Conservation (phyloP, 1,139 yeast genomes). For the Lodderomyces beijingensis region DNA sequence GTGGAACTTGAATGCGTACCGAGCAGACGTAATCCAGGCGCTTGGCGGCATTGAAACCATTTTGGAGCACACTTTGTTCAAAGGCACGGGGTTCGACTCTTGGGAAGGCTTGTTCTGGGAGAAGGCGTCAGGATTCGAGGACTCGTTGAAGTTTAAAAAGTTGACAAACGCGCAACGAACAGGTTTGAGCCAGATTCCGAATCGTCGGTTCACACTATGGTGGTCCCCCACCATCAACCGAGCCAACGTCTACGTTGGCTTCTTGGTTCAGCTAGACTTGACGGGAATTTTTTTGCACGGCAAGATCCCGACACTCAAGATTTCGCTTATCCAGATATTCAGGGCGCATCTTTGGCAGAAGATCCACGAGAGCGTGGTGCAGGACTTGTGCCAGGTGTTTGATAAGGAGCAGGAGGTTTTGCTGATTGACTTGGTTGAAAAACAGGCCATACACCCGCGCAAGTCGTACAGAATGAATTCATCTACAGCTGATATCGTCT, state of each 20-base stretch:
- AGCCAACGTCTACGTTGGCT: constrained; percentile 97
- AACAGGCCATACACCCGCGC: constrained; percentile 93
- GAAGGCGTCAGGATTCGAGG: constrained; percentile 94
- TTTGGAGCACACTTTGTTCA: constrained; percentile 88
- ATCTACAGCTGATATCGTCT: constrained; percentile 85
- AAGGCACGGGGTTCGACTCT: constrained; percentile 95
- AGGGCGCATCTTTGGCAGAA: constrained; percentile 99
- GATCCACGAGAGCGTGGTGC: constrained; percentile 92
- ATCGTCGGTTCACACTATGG: constrained; percentile 95
- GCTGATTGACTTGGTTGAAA: constrained; percentile 81
- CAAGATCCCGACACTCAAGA: constrained; percentile 93
- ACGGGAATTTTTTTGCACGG: constrained; percentile 98
- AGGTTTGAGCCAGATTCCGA: constrained; percentile 96
- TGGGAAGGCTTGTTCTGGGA: constrained; percentile 99
- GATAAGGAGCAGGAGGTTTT: constrained; percentile 84
- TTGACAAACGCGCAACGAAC: constrained; percentile 96
- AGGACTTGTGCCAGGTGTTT: constrained; percentile 86
- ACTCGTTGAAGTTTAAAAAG: constrained; percentile 88
- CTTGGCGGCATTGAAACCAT: constrained; percentile 97
- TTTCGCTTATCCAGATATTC: constrained; percentile 92
- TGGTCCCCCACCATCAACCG: constrained; percentile 99
- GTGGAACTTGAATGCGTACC: constrained; percentile 89
- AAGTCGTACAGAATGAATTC: constrained; percentile 97
- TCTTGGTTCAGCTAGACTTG: constrained; percentile 89
- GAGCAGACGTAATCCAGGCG: constrained; percentile 96